Conservation (phyloP, 2,329 filamentous ascomycete species). For the Penicillium sp. region DNA sequence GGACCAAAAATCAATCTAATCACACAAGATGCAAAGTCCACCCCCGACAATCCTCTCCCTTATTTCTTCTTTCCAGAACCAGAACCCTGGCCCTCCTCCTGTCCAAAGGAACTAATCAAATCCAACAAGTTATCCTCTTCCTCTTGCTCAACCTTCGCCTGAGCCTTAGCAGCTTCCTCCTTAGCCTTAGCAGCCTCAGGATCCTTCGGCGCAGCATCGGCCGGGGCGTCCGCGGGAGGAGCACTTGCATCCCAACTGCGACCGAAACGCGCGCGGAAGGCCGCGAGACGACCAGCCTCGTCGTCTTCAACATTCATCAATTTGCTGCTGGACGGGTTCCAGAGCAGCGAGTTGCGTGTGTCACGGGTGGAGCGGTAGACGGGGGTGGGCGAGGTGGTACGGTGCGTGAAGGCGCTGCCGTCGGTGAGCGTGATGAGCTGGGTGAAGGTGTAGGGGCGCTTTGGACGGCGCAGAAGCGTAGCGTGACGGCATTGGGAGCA, state of each 20-base stretch:
- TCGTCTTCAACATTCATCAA: constrained; percentile 90
- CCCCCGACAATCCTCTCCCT: constrained; percentile 17
- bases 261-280: constrained; percentile 85
- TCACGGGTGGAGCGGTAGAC: constrained; percentile 74
- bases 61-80: constrained; percentile 41
- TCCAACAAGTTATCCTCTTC: constrained; percentile 62
- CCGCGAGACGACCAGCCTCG: constrained; percentile 85
- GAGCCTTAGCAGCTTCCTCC: constrained; percentile 50
- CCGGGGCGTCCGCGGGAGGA: constrained; percentile 33
- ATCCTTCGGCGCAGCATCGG: constrained; percentile 15
- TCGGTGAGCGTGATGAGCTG: constrained; percentile 92
- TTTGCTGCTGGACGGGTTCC: constrained; percentile 84
- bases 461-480: constrained; percentile 83
- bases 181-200: constrained; percentile 27
- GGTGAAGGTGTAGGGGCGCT: constrained; percentile 95
- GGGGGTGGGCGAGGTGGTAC: constrained; percentile 56
- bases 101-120: constrained; percentile 58
- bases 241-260: constrained; percentile 73
- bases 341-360: constrained; percentile 83
- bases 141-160: constrained; percentile 52
- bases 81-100: constrained; percentile 41
- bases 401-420: constrained; percentile 72
- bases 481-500: constrained; percentile 74
- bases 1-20: constrained; percentile 6
- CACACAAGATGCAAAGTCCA: constrained; percentile 7